These are phyloP conservation scores for Cnidoscolus chayamansa DNA, from an alignment of 441 rosid genomes.

Conservation along the genomic window DNA sequence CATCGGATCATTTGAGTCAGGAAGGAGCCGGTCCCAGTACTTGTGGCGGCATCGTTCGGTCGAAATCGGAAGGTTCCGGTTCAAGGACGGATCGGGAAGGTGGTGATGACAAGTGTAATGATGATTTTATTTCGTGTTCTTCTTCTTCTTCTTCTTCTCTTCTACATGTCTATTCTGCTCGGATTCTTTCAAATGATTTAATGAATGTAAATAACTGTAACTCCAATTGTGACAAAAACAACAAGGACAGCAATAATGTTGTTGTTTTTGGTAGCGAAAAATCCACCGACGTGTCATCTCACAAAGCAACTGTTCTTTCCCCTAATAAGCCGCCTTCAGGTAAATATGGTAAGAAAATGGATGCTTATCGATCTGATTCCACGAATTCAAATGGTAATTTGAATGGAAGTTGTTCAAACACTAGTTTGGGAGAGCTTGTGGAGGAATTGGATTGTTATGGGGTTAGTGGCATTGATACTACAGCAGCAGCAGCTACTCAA, in stretches of 20 bases:
- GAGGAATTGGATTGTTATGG: conserved; percentile 41
- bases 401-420: conserved; percentile 14
- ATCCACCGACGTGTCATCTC: conserved; percentile 3
- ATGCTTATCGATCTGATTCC: conserved; percentile 34
- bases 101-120: conserved; percentile 23
- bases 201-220: conserved; percentile 42
- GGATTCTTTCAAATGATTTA: conserved; percentile 35
- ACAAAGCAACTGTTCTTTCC: conserved; percentile 23
- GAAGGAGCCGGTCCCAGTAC: conserved; percentile 30
- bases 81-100: conserved; percentile 20
- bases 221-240: conserved; percentile 27
- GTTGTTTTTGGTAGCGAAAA: conserved; percentile 16
- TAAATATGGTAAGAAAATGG: conserved; percentile 34
- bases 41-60: conserved; percentile 40
- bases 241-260: conserved; percentile 26
- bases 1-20: conserved; percentile 42
- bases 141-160: conserved; percentile 31
- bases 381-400: conserved; percentile 25
- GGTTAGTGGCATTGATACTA: conserved; percentile 16
- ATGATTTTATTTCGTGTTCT: conserved; percentile 27
- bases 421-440: conserved; percentile 33
- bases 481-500: conserved; percentile 9
- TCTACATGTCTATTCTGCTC: conserved; percentile 36
- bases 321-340: conserved; percentile 49
- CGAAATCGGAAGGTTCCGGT: conserved; percentile 53